These are phyloP conservation scores for Kalmusia sp. DNA, from an alignment of 2,329 filamentous ascomycete genomes.

Conservation along the genomic window DNA sequence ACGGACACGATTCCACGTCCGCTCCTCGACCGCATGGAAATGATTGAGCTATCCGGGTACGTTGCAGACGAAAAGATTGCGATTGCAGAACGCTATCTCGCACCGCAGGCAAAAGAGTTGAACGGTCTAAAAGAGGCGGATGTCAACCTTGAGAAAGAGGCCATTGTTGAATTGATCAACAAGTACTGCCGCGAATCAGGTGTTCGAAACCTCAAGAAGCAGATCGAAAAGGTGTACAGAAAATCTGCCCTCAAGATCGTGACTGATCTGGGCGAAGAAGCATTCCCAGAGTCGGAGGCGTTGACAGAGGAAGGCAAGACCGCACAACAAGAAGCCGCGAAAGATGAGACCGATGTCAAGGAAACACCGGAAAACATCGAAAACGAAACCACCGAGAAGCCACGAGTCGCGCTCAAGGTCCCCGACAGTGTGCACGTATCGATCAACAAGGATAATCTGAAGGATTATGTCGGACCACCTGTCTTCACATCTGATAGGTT, in stretches of 20 bases:
- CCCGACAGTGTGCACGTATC: constrained; percentile 85
- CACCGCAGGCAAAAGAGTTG: constrained; percentile 91
- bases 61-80: constrained; percentile 99
- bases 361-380: constrained; percentile 66
- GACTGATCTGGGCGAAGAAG: constrained; percentile 87
- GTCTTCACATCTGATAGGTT: constrained; percentile 95
- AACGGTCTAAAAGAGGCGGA: constrained; percentile 90
- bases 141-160: constrained; percentile 83
- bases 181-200: constrained; percentile 97
- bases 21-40: constrained; percentile 94
- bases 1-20: constrained; percentile 96
- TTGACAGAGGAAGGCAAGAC: constrained; percentile 86
- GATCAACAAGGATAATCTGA: constrained; percentile 88
- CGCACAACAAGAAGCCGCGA: constrained; percentile 73
- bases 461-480: constrained; percentile 95
- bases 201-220: constrained; percentile 97
- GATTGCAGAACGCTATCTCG: constrained; percentile 91
- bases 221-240: constrained; percentile 98
- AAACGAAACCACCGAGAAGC: constrained; percentile 67
- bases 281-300: constrained; percentile 78
- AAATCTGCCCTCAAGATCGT: constrained; percentile 98
- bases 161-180: constrained; percentile 96
- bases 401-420: constrained; percentile 79
- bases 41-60: constrained; percentile 95
- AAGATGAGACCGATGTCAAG: constrained; percentile 68